Base-by-base conservation (phyloP, 495 filamentous ascomycete genomes). In the Aspergillus biplanus region DNA sequence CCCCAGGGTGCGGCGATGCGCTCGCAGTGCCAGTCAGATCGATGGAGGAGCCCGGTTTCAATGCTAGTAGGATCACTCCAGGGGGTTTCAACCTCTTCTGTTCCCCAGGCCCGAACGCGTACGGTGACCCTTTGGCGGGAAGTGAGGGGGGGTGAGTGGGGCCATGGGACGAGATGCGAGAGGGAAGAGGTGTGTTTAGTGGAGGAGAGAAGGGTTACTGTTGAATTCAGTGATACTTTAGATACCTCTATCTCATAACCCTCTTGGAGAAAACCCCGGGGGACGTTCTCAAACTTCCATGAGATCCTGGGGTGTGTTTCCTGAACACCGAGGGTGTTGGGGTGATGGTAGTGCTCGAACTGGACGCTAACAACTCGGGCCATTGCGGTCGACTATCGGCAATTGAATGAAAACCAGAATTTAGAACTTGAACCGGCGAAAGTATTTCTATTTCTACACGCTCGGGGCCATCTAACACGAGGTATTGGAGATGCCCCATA, bases 331-430 rank as follows among this genome's bases (percentile, higher is more conserved):
- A 63, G 46, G 5, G 55, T 46, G 46, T 63, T 58, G 2, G 55
- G 21, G 9, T 12, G 11, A 33, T 58, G 54, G 47, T 63, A 58
- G 34, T 63, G 61, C 46, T 58, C 61, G 33, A 63, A 58, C n/a
- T 16, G 61, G 33, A 63, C 42, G 31, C 31, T 37, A 6, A 39
- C 57, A 42, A 63, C 42, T 31, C 33, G 52, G 1, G 53, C 31
- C 61, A 63, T 63, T 35, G 53, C 27, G 6, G 35, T 44, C 39
- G 39, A 44, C n/a, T 44, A 15, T 15, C 39, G 39, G 39, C 39
- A 11, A 13, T 44, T 44, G 39, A 44, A 44, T 4, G 8, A 44
- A 15, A 44, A 44, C 11, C 3, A 44, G 5, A 44, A 44, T 44
- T 15, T 27, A 7, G n/a, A 11, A 0, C 0, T 2, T 15, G n/a